Evolutionary conservation across 2,329 filamentous ascomycete species (phyloP), one percentile per base, ranked within the genome.

Genomic region (Colletotrichum shisoi): DNA sequence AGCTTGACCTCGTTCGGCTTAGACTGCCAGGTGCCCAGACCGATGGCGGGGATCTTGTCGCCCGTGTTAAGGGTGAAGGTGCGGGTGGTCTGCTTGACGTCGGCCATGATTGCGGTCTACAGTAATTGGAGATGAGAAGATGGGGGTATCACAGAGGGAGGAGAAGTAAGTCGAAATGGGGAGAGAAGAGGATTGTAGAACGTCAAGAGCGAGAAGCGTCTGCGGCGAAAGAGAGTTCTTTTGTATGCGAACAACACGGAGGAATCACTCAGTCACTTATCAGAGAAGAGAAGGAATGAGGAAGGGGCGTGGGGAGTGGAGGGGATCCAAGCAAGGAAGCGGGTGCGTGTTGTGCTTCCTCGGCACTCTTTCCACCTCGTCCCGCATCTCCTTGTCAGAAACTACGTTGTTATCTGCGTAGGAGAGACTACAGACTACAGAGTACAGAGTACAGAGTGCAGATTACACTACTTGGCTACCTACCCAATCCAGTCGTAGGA

Each of bases 21-120:
- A 56, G 91, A 92, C 75, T 93, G 90, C 91, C 91, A 94, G 63
- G 91, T 94, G 63, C 91, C 91, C 52, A 94, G 84, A 69, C 91
- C 91, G 71, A 94, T 79, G 72, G 89, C 88, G 63, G 91, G 90
- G 69, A 95, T 95, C 80, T 91, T 89, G 77, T 86, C 89, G 67
- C 92, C 91, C 61, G 88, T 89, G 80, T 92, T 91, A 77, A 92
- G 86, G 71, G 86, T 88, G 76, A 89, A 90, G 74, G 87, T 85
- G 73, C 83, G 84, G 68, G 63, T 19, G 64, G 64, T 69, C 46
- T 69, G 68, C 62, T 62, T 67, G 13, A 54, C 61, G 49, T 54
- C 67, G 40, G 64, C 48, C 68, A 69, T 69, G 31, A 39, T 62
- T 53, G 19, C 11, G 19, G 37, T 21, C 34, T 44, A 45, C 21